A percentile compares a stretch with the other conserved stretches of the same genome.
Conservation (phyloP, 306 rosid genomes). For the Albizia julibrissin region DNA sequence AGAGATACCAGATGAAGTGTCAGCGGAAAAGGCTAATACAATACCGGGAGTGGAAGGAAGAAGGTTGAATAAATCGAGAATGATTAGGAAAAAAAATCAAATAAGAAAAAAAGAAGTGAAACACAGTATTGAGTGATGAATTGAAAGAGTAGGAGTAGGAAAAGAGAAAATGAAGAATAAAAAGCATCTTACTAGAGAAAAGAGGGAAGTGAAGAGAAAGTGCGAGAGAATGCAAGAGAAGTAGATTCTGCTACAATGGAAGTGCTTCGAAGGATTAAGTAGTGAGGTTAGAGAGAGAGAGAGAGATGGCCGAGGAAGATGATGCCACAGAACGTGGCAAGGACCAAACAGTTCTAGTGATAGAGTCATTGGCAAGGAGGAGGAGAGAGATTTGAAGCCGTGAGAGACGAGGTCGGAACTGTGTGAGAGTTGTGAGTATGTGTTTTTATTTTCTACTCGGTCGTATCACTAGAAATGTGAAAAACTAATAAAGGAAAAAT, state of each 20-base stretch:
- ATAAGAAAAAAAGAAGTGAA: not conserved
- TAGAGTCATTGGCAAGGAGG: no score
- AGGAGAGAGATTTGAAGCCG: no score
- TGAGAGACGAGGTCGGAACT: no score
- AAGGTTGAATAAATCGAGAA: not conserved
- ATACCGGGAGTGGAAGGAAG: not conserved
- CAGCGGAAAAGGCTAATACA: not conserved
- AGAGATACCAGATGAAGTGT: not conserved
- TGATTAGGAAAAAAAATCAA: not conserved
- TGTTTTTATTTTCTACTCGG: no score
- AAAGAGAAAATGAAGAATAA: constrained; percentile 21
- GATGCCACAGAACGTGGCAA: no score
- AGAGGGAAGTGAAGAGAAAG: not conserved
- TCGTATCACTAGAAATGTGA: no score
- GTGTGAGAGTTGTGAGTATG: no score
- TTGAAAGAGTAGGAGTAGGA: not conserved
- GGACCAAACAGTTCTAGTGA: no score
- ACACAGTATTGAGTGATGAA: constrained; percentile 14
- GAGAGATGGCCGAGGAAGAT: no score
- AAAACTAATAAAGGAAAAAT: no score
- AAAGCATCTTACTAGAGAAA: constrained; percentile 56
- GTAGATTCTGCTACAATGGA: constrained; percentile 8
- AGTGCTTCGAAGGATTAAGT: constrained; percentile 15
- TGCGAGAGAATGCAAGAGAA: not conserved
- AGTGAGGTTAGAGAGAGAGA: constrained; percentile 27